Percentiles rank a stretch among this genome's conserved stretches.
These are phyloP conservation scores for Gossypium trilobum DNA, from an alignment of 441 rosid species.

Conservation along the genomic window DNA sequence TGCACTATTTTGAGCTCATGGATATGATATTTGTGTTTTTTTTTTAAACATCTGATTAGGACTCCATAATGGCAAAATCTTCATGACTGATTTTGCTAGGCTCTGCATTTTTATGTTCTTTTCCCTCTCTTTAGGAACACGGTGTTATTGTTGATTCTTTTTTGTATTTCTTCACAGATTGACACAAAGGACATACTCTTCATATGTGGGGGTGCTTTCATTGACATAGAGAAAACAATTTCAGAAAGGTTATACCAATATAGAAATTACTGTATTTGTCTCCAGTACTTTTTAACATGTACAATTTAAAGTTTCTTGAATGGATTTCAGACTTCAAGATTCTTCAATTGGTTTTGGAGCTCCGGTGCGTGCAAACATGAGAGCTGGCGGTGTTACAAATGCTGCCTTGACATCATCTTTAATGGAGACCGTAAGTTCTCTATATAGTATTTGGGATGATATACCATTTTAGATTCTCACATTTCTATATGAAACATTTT, in stretches of 20 bases:
- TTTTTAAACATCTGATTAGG: conserved; percentile 1
- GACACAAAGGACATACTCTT: conserved; percentile 97
- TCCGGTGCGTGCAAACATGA: conserved; percentile 94
- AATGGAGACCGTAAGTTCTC: conserved; percentile 71
- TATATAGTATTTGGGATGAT: conserved; percentile 9
- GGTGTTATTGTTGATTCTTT: not conserved
- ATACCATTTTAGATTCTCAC: not conserved
- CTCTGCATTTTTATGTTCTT: not conserved
- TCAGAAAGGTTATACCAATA: conserved; percentile 65
- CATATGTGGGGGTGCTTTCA: conserved; percentile 90
- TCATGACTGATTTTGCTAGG: not conserved
- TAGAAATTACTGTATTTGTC: not conserved
- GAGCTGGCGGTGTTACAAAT: conserved; percentile 63
- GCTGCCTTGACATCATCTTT: conserved; percentile 74
- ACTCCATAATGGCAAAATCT: not conserved
- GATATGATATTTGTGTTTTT: not conserved
- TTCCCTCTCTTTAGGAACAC: not conserved
- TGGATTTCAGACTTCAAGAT: conserved; percentile 71
- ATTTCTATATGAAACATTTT: conserved; percentile 12
- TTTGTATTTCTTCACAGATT: conserved; percentile 41
- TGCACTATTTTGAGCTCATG: not conserved
- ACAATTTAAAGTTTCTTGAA: conserved; percentile 12
- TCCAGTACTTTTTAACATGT: not conserved
- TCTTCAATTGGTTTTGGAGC: conserved; percentile 98
- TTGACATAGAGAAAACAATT: conserved; percentile 90